Conservation (phyloP, 2,329 filamentous ascomycete species). For the Colletotrichum caudatum region DNA sequence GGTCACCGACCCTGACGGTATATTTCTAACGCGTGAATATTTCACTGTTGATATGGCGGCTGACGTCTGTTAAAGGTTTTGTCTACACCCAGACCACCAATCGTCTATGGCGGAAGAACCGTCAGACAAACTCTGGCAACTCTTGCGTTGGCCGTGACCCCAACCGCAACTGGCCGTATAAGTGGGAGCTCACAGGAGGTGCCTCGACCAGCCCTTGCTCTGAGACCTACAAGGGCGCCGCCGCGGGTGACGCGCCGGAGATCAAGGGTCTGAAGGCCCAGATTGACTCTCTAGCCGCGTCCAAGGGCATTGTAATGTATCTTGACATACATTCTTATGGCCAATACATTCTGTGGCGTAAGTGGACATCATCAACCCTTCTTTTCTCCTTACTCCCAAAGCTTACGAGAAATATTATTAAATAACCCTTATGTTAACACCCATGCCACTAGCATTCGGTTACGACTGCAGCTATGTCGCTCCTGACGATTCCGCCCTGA, state of each 20-base stretch:
- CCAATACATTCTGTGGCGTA: constrained; percentile 53
- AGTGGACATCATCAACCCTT: not conserved
- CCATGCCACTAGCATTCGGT: constrained; percentile 24
- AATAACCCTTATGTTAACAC: not conserved
- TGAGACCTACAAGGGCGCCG: constrained; percentile 58
- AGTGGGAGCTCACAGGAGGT: constrained; percentile 59
- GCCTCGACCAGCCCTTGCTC: constrained; percentile 62
- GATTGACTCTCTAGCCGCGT: constrained; percentile 54
- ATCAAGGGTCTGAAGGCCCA: constrained; percentile 60
- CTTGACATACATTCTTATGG: constrained; percentile 75
- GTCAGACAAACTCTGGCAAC: constrained; percentile 51
- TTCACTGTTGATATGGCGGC: accelerated
- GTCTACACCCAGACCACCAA: constrained; percentile 59
- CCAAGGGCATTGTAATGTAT: constrained; percentile 68
- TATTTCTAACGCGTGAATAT: no score
- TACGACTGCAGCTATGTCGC: constrained; percentile 41
- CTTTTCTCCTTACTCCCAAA: not conserved
- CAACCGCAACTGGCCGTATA: constrained; percentile 66
- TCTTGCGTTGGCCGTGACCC: constrained; percentile 63
- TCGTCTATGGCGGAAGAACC: constrained; percentile 67
- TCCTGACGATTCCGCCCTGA: constrained; percentile 33
- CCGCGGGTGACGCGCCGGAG: constrained; percentile 59
- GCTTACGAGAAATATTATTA: not conserved
- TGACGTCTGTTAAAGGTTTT: constrained; percentile 51
- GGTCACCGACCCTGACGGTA: constrained; percentile 62